Percentiles rank a stretch among this genome's conserved stretches.
phyloP scores from a whole-genome alignment of 495 filamentous ascomycete species.

The Xylaria grammica region DNA sequence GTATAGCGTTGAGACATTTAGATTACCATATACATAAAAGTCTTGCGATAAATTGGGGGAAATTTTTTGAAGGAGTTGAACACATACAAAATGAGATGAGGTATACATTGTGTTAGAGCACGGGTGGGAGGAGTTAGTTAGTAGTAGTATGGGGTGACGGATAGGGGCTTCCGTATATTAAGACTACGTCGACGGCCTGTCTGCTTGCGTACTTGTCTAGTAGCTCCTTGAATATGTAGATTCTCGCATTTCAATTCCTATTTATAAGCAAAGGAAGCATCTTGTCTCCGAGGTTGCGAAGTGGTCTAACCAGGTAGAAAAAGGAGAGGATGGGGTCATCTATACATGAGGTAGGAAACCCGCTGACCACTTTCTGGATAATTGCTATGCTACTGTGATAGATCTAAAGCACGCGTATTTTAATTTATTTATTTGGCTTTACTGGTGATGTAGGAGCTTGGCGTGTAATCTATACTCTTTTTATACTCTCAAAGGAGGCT shows the following conservation, averaged over 20 bases:
- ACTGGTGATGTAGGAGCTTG: too few species aligned
- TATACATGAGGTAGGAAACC: neutral
- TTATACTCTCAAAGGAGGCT: too few species aligned
- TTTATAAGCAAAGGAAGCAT: slow-evolving; percentile 6
- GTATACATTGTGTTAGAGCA: too few species aligned
- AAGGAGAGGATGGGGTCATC: neutral
- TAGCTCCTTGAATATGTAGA: neutral
- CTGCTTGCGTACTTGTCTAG: neutral
- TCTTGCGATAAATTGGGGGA: too few species aligned
- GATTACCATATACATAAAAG: neutral
- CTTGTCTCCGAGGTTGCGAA: neutral
- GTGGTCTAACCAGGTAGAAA: neutral
- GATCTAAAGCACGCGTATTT: too few species aligned
- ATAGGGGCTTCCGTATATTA: too few species aligned
- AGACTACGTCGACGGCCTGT: neutral
- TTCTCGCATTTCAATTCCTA: neutral
- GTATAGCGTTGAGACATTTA: slow-evolving; percentile 1
- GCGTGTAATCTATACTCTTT: too few species aligned
- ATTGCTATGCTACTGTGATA: too few species aligned
- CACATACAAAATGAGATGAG: too few species aligned
- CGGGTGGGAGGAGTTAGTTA: neutral
- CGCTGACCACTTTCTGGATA: too few species aligned
- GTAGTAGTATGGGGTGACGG: neutral
- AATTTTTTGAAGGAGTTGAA: too few species aligned
- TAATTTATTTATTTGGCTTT: too few species aligned